These are phyloP conservation scores for Rosa hybrid DNA, from an alignment of 331 rosid genomes.

Conservation along the genomic window DNA sequence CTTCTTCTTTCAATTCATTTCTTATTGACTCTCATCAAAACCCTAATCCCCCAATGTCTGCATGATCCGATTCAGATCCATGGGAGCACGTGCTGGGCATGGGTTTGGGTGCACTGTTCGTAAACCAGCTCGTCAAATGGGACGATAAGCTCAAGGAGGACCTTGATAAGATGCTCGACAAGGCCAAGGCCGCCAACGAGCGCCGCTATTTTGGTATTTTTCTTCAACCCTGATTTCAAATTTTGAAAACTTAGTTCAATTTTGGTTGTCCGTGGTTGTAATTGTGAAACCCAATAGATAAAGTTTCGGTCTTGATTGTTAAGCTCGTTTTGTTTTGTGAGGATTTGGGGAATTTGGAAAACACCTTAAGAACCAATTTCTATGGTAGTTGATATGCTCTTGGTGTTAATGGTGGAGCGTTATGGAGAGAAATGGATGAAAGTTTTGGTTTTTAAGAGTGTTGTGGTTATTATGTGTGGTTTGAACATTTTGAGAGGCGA, in stretches of 20 bases:
- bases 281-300: neutral
- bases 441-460: neutral
- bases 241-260: neutral
- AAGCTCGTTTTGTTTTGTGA: neutral
- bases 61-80: slow-evolving; percentile 56
- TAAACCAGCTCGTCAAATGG: slow-evolving; percentile 73
- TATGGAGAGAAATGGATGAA: neutral
- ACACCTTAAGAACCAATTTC: neutral
- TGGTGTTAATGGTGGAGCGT: neutral
- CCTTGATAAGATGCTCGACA: slow-evolving; percentile 82
- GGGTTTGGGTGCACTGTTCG: slow-evolving; percentile 81
- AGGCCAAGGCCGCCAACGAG: slow-evolving; percentile 94
- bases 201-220: slow-evolving; percentile 79
- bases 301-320: slow-evolving; percentile 3
- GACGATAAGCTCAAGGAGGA: slow-evolving; percentile 68
- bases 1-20: neutral
- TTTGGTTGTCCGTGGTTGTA: neutral
- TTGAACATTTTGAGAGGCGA: neutral
- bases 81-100: slow-evolving; percentile 93
- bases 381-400: neutral
- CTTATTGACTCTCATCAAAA: neutral
- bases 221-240: neutral
- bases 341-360: neutral
- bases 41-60: slow-evolving; percentile 22
- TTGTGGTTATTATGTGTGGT: neutral